Percentiles rank a stretch among this genome's conserved stretches.
Conservation (phyloP, 306 rosid species). For the Gleditsia sinensis region DNA sequence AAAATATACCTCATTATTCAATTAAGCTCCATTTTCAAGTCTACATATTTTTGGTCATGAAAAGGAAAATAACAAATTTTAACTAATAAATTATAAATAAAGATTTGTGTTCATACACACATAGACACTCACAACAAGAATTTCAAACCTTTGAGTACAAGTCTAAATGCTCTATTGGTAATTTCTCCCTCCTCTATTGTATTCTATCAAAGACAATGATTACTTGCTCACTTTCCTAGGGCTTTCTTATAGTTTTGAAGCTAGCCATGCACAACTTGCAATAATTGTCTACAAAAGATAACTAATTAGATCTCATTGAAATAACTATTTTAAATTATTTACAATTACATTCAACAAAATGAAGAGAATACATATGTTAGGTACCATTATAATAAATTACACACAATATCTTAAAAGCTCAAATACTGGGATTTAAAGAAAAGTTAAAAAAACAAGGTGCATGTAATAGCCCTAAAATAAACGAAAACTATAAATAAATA, state of each 20-base stretch:
- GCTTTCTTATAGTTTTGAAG: slow-evolving; percentile 91
- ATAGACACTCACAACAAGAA: slow-evolving; percentile 7
- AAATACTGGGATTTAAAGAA: not conserved
- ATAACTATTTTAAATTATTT: too few species aligned
- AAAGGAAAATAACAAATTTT: not conserved
- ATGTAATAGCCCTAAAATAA: too few species aligned
- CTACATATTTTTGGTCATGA: slow-evolving; percentile 71
- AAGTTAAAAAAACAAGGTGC: not conserved
- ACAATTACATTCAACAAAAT: too few species aligned
- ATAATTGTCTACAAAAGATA: slow-evolving; percentile 83
- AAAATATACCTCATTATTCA: slow-evolving; percentile 92
- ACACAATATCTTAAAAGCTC: not conserved
- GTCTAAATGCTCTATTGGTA: slow-evolving; percentile 81
- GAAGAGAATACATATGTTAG: too few species aligned
- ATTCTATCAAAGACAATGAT: slow-evolving; percentile 87
- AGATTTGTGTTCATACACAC: not conserved
- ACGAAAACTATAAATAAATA: too few species aligned
- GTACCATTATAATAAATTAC: too few species aligned
- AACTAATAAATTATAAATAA: not conserved
- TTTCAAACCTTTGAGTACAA: slow-evolving; percentile 73
- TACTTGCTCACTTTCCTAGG: slow-evolving; percentile 93
- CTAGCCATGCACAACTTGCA: slow-evolving; percentile 96
- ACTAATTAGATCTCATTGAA: not conserved
- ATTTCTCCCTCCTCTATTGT: slow-evolving; percentile 92
- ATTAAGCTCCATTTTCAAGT: slow-evolving; percentile 82